Evolutionary conservation across 1,284 basidiomycete species (phyloP).

Genomic region (Pseudozyma hubeiensis): DNA sequence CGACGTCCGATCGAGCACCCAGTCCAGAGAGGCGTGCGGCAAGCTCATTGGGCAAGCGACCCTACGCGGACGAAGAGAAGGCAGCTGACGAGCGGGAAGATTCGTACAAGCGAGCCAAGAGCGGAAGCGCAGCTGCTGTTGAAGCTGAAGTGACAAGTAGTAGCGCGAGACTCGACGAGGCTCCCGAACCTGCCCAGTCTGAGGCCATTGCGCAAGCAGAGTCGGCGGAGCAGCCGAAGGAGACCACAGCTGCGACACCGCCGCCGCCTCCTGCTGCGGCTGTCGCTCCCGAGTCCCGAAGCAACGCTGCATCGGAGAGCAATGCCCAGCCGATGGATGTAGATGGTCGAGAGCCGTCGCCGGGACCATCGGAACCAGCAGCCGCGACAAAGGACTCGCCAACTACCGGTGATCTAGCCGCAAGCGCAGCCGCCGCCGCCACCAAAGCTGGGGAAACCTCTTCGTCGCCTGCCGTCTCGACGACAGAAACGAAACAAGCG

Average conservation of each 20-base stretch:
- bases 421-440: neutral
- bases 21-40: slow-evolving; percentile 42
- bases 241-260: slow-evolving; percentile 1
- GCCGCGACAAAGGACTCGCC: slow-evolving; percentile 11
- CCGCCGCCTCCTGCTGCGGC: slow-evolving; percentile 11
- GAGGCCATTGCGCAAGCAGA: slow-evolving; percentile 4
- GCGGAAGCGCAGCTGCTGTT: slow-evolving; percentile 15
- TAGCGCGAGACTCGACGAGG: neutral
- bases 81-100: slow-evolving; percentile 22
- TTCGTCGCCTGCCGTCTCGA: slow-evolving; percentile 6
- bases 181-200: slow-evolving; percentile 4
- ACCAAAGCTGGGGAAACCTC: slow-evolving; percentile 1
- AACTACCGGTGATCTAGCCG: neutral
- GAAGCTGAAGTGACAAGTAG: slow-evolving; percentile 4
- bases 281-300: slow-evolving; percentile 9
- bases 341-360: slow-evolving; percentile 11
- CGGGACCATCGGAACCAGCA: neutral
- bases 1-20: slow-evolving; percentile 16
- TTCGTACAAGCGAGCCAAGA: slow-evolving; percentile 46
- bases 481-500: neutral
- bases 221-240: slow-evolving; percentile 7
- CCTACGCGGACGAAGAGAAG: slow-evolving; percentile 34
- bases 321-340: slow-evolving; percentile 25
- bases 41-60: slow-evolving; percentile 53
- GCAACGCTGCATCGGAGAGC: slow-evolving; percentile 1